A percentile compares a stretch with the other conserved stretches of the same genome.
These are phyloP conservation scores for Ogataea trehaloabstinens DNA, from an alignment of 805 yeast genomes.

Conservation along the genomic window DNA sequence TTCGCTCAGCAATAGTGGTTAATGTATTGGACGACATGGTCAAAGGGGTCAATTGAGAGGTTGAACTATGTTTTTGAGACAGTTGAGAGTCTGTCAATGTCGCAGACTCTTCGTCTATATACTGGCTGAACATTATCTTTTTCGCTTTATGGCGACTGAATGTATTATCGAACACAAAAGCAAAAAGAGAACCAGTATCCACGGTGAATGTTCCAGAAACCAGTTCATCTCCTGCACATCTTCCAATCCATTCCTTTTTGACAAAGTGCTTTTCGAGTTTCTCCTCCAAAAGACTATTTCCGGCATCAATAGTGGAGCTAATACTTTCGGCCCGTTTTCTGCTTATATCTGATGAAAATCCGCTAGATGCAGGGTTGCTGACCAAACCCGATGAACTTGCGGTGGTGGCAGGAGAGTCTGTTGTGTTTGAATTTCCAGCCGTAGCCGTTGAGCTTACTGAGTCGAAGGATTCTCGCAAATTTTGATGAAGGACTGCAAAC, in stretches of 20 bases:
- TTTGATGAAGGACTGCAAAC: conserved; percentile 20
- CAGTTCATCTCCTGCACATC: conserved; percentile 58
- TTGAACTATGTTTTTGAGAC: neutral
- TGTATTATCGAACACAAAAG: conserved; percentile 89
- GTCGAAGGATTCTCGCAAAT: conserved; percentile 20
- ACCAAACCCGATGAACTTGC: neutral
- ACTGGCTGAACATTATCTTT: conserved; percentile 66
- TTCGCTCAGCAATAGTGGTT: conserved; percentile 9
- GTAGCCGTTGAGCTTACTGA: conserved; percentile 14
- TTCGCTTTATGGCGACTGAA: conserved; percentile 84
- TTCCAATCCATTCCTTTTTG: conserved; percentile 53
- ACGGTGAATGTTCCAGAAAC: conserved; percentile 63
- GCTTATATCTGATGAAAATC: conserved; percentile 3
- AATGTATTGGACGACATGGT: conserved; percentile 8
- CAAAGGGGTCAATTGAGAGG: neutral
- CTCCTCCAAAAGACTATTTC: conserved; percentile 41
- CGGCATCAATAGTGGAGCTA: conserved; percentile 36
- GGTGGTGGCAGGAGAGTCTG: neutral
- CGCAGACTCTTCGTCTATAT: conserved; percentile 22
- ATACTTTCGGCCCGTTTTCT: conserved; percentile 20
- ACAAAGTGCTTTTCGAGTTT: conserved; percentile 53
- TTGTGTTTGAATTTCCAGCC: conserved; percentile 2
- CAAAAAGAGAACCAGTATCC: conserved; percentile 66
- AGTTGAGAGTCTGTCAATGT: neutral
- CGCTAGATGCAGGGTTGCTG: neutral